Base-by-base conservation (phyloP, 129 eudicot genomes). In the Kitagawia praeruptora region DNA sequence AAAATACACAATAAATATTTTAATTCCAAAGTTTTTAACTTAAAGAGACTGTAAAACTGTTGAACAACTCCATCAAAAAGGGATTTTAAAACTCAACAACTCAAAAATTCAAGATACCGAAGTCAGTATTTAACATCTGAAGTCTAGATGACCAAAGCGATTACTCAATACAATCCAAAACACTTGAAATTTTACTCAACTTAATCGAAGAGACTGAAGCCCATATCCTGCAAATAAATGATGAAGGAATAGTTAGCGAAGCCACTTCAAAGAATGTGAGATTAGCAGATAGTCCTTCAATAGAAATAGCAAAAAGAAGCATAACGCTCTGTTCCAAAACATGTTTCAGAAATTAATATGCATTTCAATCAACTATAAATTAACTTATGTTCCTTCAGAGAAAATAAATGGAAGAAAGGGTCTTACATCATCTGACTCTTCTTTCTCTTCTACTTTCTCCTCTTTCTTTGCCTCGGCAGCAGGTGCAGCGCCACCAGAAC, bases 391-490 rank as follows among this genome's bases (percentile, higher is more conserved):
- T 3, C 3, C 9, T 12, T 2, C 8, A 21, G 31, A 9, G 14
- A 42, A 25, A 21, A 9, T 4, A 4, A 25, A 25, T n/a, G 8
- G 76, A 75, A 25, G 38, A 23, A 8, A 40, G 45, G 11, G 49
- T 27, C 86, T 83, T 86, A 89, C 90, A 39, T 83, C 96, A 75
- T 91, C 96, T 0, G 92, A 86, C 77, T 88, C 92, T 67, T 91
- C 97, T 63, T 87, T 84, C 84, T 89, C 93, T 74, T 89, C 93
- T 8, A 83, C 93, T 27, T 85, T 83, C 86, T 89, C 91, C 80
- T 87, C 89, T 77, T 91, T 88, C 84, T 89, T 86, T 13, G 83
- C 75, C 73, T 85, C 87, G 7, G 84, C 89, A 74, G 90, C 92
- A 10, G 92, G 87, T 2, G 89, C 84, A 3, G 89, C 89, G 6